Conservation (phyloP, 1,139 yeast genomes). For the Petasospora rhodanensis region DNA sequence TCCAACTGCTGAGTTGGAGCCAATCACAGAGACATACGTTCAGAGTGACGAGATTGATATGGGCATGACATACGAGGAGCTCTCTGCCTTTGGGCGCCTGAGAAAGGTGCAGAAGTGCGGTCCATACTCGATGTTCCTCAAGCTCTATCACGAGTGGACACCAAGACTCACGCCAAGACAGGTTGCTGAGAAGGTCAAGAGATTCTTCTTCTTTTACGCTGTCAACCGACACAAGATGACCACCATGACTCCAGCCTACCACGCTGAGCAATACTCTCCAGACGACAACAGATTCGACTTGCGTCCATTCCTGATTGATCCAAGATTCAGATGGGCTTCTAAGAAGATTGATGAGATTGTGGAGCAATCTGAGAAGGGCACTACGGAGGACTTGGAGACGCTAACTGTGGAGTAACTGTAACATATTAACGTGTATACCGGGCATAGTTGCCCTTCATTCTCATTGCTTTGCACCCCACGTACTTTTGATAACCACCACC, state of each 20-base stretch:
- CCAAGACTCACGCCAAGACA: conserved; percentile 76
- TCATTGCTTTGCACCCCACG: conserved; percentile 30
- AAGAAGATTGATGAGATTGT: conserved; percentile 81
- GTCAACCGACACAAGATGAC: conserved; percentile 96
- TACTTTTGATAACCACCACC: conserved; percentile 31
- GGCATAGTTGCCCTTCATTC: too few species aligned
- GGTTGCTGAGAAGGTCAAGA: conserved; percentile 87
- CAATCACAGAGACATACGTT: conserved; percentile 84
- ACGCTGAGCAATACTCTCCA: conserved; percentile 96
- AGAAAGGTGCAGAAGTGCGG: conserved; percentile 94
- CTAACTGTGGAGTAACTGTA: conserved; percentile 37
- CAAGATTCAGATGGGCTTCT: conserved; percentile 88
- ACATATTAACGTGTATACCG: too few species aligned
- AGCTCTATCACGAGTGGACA: conserved; percentile 88
- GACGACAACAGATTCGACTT: conserved; percentile 95
- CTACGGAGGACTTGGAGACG: conserved; percentile 30
- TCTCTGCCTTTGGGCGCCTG: conserved; percentile 85
- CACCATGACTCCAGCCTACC: conserved; percentile 92
- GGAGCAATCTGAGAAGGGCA: conserved; percentile 40
- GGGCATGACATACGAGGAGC: conserved; percentile 97
- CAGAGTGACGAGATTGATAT: conserved; percentile 96
- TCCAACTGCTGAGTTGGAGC: conserved; percentile 97
- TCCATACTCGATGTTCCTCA: conserved; percentile 89
- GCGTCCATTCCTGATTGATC: conserved; percentile 88
- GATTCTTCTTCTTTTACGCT: conserved; percentile 89